A percentile compares a stretch with the other conserved stretches of the same genome.
phyloP scores from a whole-genome alignment of 805 yeast genomes.

The Candida dajiaensis region DNA sequence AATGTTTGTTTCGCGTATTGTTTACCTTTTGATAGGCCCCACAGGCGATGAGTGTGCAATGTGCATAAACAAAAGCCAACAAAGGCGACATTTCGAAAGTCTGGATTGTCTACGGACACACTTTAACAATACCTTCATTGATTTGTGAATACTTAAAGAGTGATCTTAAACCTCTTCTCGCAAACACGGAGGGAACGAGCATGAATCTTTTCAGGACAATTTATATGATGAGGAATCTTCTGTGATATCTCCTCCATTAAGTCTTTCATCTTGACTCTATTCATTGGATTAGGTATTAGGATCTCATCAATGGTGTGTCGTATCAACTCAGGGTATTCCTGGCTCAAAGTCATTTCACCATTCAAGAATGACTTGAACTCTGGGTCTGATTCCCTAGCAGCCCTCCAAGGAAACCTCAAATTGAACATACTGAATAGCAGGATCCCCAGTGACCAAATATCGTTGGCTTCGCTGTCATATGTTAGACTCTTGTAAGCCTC shows the following conservation, averaged over 20 bases:
- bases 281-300: conserved; percentile 3
- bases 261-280: conserved; percentile 9
- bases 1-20: background rate
- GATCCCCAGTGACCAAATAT: conserved; percentile 88
- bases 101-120: too few species aligned
- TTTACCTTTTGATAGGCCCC: background rate
- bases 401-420: conserved; percentile 41
- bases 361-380: conserved; percentile 13
- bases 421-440: conserved; percentile 75
- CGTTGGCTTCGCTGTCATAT: conserved; percentile 73
- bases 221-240: background rate
- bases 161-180: conserved; percentile 4
- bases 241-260: conserved; percentile 3
- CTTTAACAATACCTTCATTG: background rate
- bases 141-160: background rate
- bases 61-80: too few species aligned
- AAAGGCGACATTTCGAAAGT: too few species aligned
- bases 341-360: background rate
- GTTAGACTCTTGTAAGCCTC: conserved; percentile 65
- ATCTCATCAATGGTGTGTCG: background rate
- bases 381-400: conserved; percentile 31
- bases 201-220: conserved; percentile 4
- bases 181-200: conserved; percentile 6
- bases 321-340: conserved; percentile 4
- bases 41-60: too few species aligned